Evolutionary conservation across 1,139 yeast species (phyloP), one percentile per base, ranked within the genome.

Genomic region (Kurtzmaniella quercitrusa): DNA sequence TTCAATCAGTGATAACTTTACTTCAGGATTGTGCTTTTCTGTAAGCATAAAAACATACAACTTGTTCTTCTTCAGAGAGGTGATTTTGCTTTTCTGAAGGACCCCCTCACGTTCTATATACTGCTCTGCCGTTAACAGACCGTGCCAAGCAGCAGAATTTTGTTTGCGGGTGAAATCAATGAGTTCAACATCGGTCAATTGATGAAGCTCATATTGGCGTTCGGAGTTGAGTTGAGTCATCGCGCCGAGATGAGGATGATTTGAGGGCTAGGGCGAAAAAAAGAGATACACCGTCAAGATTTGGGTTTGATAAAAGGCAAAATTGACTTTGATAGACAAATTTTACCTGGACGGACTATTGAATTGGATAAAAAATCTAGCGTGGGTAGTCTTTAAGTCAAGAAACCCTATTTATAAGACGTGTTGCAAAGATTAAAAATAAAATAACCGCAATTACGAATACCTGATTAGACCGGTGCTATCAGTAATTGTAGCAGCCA

Each of bases 71-170:
- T 50, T 38, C 26, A 51, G 45, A 39, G 49, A 44, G 19, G 56
- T 44, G 45, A 74, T 64, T 38, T 60, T 66, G 17, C 74, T 56
- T 41, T 61, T 57, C 0, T 76, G 72, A 40, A 79, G 57, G 2
- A 68, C 58, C 41, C 51, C 46, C 52, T 82, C 87, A 53, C 87
- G 63, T 12, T 64, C 65, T 16, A 74, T 66, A 50, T 80, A 82
- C 42, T 79, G 75, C 17, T 75, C 71, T 2, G 51, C 44, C 1
- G 75, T 60, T 36, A 80, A 62, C 16, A 57, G 55, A 15, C 78
- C 79, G 39, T 61, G 69, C 93, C 93, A 85, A 2, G 72, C 61
- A 2, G 46, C 64, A 3, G 76, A 65, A 56, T 80, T 81, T 46
- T 71, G 69, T 15, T 36, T 33, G 33, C 77, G 55, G 11, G 96